phyloP scores from a whole-genome alignment of 2,329 filamentous ascomycete genomes.

The Ceratocystis smalleyi region DNA sequence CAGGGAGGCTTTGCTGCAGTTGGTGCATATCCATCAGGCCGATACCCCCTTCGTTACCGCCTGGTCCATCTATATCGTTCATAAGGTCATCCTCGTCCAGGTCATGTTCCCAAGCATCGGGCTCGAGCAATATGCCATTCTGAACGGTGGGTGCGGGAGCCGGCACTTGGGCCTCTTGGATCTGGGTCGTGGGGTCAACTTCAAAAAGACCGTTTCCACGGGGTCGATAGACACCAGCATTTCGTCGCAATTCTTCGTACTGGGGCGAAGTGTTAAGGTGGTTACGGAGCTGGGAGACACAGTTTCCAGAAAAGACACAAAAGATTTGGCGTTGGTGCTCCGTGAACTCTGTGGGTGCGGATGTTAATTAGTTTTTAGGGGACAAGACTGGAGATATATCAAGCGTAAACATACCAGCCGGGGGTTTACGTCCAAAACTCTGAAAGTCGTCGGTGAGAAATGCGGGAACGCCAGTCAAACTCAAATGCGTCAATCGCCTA shows the following conservation, averaged over 20 bases:
- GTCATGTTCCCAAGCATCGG: not conserved
- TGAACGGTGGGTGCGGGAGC: not conserved
- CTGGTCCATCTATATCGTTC: not conserved
- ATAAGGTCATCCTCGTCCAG: constrained; percentile 6
- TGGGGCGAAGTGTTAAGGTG: constrained; percentile 50
- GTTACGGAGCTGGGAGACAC: constrained; percentile 60
- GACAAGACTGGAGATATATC: not conserved
- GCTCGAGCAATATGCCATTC: not conserved
- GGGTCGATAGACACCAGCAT: not conserved
- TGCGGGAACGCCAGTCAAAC: constrained; percentile 80
- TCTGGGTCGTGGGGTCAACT: not conserved
- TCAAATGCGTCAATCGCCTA: constrained; percentile 81
- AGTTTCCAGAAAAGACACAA: constrained; percentile 86
- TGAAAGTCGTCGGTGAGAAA: constrained; percentile 78
- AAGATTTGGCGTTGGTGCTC: constrained; percentile 91
- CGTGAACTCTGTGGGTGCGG: constrained; percentile 58
- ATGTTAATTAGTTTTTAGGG: constrained; percentile 18
- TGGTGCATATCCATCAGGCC: constrained; percentile 3
- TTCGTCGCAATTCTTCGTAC: constrained; percentile 31
- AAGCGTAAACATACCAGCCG: constrained; percentile 38
- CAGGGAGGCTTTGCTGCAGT: not conserved
- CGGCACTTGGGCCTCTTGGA: not conserved
- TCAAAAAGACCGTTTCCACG: not conserved
- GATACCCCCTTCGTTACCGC: not conserved
- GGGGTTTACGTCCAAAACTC: constrained; percentile 71